Evolutionary conservation across 140 eudicot genomes (phyloP).

Genomic region (Cichorium intybus): DNA sequence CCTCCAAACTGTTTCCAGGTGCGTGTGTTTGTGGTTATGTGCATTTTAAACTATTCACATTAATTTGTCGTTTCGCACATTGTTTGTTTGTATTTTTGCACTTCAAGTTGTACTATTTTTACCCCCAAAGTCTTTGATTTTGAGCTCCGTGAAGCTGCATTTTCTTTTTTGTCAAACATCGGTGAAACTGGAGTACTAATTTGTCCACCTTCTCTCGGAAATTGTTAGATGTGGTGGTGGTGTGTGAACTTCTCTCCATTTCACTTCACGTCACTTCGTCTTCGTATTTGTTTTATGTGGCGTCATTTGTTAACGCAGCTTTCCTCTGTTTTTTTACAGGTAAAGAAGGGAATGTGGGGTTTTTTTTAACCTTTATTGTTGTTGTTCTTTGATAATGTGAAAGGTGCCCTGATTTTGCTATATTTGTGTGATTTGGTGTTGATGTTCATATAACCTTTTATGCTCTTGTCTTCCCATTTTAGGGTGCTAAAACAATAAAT

Average conservation of each 20-base stretch:
- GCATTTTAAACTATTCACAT: constrained; percentile 22
- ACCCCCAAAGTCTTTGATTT: constrained; percentile 24
- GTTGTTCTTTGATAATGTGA: constrained; percentile 25
- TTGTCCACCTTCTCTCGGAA: background rate
- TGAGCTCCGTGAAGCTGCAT: constrained; percentile 41
- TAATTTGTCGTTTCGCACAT: constrained; percentile 45
- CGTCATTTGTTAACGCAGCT: constrained; percentile 5
- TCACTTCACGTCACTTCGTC: too few relatives aligned
- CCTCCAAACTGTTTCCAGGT: constrained; percentile 31
- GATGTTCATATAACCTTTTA: constrained; percentile 9
- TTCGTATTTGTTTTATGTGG: background rate
- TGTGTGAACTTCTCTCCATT: background rate
- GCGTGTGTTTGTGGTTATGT: constrained; percentile 35
- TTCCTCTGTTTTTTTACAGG: constrained; percentile 37
- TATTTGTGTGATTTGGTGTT: constrained; percentile 22
- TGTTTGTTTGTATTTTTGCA: constrained; percentile 30
- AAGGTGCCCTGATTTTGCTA: constrained; percentile 39
- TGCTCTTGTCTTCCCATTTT: constrained; percentile 16
- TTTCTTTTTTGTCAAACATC: constrained; percentile 13
- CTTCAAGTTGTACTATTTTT: constrained; percentile 10
- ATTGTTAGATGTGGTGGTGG: background rate
- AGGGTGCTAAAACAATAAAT: background rate
- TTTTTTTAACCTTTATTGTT: constrained; percentile 15
- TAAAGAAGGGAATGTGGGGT: constrained; percentile 34
- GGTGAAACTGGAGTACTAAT: constrained; percentile 19